Evolutionary conservation across 306 rosid species (phyloP), one percentile per base, ranked within the genome.

Genomic region (Cicer chorassanicum): DNA sequence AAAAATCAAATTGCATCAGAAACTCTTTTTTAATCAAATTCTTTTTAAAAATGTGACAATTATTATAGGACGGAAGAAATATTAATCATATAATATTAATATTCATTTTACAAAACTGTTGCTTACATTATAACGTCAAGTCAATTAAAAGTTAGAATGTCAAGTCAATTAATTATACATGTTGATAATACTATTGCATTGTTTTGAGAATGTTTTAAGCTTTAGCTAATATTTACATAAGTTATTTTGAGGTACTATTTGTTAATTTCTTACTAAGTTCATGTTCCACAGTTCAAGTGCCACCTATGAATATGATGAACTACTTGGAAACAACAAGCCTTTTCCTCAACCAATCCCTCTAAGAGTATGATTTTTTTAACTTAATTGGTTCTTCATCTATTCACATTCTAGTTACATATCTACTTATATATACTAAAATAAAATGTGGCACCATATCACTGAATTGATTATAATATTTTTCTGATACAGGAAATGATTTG

Each of bases 401-500:
- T 75, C 8, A 16, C 61, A 53, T 19, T 63, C 39, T 54, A 11
- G 16, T 36, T 9, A 34, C 13, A 50, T 10, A 9, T 46, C n/a
- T 24, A 78, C 66, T 15, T 24, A 24, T 4, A 15, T 15, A 24
- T 4, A 15, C 15, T 53, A 21, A 53, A 56, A 46, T 56, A 73
- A 55, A 79, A 65, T n/a, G 15, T 18, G 8, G 21, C 7, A 24
- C 8, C 43, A 73, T 40, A 44, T 44, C 16, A 61, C 73, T 43
- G 42, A 21, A 77, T 68, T 73, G 77, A 51, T 81, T 65, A 16
- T 21, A 16, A 59, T 24, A 19, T 57, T 69, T 78, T 54, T 81
- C 34, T 68, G 60, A 83, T 60, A 19, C 92, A 93, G 98, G 98
- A 93, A 80, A 93, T 93, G 93, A 1, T 89, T 38, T 84, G 85